Evolutionary conservation across 2,329 filamentous ascomycete genomes (phyloP).

Genomic region (Xylaria sp.): DNA sequence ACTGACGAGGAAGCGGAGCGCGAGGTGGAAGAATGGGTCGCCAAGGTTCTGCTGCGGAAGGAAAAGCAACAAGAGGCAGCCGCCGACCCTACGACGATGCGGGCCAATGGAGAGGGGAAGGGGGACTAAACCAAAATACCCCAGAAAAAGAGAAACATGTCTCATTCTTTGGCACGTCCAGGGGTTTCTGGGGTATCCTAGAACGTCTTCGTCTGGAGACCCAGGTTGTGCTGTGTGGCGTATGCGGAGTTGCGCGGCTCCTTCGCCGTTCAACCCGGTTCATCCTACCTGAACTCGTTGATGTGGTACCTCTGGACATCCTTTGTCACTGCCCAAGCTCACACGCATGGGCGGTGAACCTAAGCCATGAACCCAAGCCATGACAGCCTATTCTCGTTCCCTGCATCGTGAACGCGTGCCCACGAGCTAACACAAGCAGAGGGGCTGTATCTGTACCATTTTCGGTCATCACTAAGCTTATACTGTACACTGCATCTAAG

Average conservation of each 20-base stretch:
- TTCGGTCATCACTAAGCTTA: constrained; percentile 7
- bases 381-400: not conserved
- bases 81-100: not conserved
- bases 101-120: constrained; percentile 7
- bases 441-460: constrained; percentile 14
- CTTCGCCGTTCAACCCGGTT: not conserved
- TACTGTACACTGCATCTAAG: constrained; percentile 18
- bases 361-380: not conserved
- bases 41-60: constrained; percentile 64
- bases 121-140: not conserved
- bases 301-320: not conserved
- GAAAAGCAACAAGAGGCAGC: constrained; percentile 50
- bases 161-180: not conserved
- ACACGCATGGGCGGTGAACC: not conserved
- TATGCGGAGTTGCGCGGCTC: not conserved
- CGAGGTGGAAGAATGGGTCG: constrained; percentile 71
- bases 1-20: constrained; percentile 65
- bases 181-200: not conserved
- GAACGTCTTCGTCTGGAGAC: not conserved
- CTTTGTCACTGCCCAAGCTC: not conserved
- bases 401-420: constrained; percentile 18
- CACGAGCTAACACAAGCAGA: constrained; percentile 13
- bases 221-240: constrained; percentile 6
- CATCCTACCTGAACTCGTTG: not conserved
- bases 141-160: constrained; percentile 14